phyloP scores from a whole-genome alignment of 2,329 filamentous ascomycete species.

The Calycina marina region DNA sequence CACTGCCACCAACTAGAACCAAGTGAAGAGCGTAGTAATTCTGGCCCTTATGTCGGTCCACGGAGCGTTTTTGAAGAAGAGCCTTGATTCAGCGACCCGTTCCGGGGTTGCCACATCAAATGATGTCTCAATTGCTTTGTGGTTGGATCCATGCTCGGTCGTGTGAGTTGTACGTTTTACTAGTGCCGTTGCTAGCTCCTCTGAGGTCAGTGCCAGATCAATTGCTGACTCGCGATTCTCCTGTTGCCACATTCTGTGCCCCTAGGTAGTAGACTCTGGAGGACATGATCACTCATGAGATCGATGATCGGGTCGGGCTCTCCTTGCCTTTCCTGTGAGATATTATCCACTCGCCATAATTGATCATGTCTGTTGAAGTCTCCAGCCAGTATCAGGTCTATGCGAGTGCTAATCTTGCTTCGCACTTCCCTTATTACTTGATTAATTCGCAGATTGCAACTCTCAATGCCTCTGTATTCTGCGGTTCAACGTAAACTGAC shows the following conservation, averaged over 20 bases:
- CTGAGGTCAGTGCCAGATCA: constrained; percentile 15
- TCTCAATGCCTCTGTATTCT: background rate
- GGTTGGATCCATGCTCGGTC: constrained; percentile 20
- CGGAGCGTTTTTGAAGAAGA: background rate
- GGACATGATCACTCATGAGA: constrained; percentile 19
- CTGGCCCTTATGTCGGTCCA: background rate
- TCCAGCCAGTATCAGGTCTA: background rate
- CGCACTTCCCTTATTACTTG: background rate
- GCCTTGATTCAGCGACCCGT: background rate
- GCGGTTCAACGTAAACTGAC: background rate
- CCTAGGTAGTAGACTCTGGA: constrained; percentile 23
- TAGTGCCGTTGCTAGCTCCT: constrained; percentile 11
- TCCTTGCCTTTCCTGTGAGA: constrained; percentile 23
- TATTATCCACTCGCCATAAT: constrained; percentile 3
- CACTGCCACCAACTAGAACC: constrained; percentile 1
- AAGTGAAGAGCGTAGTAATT: background rate
- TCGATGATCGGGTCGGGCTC: constrained; percentile 25
- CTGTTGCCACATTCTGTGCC: constrained; percentile 22
- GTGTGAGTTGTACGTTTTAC: constrained; percentile 8
- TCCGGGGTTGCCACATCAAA: background rate
- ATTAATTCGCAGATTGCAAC: background rate
- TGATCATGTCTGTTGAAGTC: background rate
- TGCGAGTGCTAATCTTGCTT: background rate
- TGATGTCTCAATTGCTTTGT: constrained; percentile 7
- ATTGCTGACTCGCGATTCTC: constrained; percentile 13